Evolutionary conservation across 495 filamentous ascomycete genomes (phyloP).

Genomic region (Opeltia flavorubescens): DNA sequence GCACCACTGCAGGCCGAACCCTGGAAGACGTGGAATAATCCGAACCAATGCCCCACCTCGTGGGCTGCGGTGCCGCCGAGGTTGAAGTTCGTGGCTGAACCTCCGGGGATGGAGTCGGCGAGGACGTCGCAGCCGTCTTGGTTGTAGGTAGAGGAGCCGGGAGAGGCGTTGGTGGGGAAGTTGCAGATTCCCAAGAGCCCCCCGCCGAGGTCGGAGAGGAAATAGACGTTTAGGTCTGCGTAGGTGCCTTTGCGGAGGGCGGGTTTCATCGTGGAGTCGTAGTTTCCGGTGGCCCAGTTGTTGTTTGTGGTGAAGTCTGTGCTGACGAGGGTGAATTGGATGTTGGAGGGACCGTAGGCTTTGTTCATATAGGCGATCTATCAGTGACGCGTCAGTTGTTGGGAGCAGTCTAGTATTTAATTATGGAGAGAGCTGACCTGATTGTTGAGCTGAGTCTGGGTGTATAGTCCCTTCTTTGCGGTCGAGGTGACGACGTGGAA

Average conservation of each 20-base stretch:
- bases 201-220: slow-evolving; percentile 31
- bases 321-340: slow-evolving; percentile 45
- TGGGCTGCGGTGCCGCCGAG: slow-evolving; percentile 34
- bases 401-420: not conserved
- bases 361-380: slow-evolving; percentile 30
- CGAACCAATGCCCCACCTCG: slow-evolving; percentile 45
- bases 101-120: slow-evolving; percentile 34
- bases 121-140: slow-evolving; percentile 39
- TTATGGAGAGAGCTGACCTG: slow-evolving; percentile 11
- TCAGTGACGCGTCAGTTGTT: not conserved
- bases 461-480: slow-evolving; percentile 36
- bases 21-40: slow-evolving; percentile 40
- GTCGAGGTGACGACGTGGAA: slow-evolving; percentile 47
- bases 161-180: slow-evolving; percentile 19
- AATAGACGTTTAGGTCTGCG: slow-evolving; percentile 35
- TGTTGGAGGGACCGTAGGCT: slow-evolving; percentile 26
- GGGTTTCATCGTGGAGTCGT: slow-evolving; percentile 49
- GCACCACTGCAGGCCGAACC: slow-evolving; percentile 30
- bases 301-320: slow-evolving; percentile 62
- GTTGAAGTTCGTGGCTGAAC: slow-evolving; percentile 30
- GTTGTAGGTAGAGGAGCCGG: slow-evolving; percentile 24
- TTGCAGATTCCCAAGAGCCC: slow-evolving; percentile 36
- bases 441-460: slow-evolving; percentile 22
- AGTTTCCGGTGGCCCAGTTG: slow-evolving; percentile 44
- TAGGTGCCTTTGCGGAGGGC: slow-evolving; percentile 44